Percentiles rank a stretch among this genome's conserved stretches.
Evolutionary conservation across 2,329 filamentous ascomycete species (phyloP).

Genomic region (Onygenales sp.): DNA sequence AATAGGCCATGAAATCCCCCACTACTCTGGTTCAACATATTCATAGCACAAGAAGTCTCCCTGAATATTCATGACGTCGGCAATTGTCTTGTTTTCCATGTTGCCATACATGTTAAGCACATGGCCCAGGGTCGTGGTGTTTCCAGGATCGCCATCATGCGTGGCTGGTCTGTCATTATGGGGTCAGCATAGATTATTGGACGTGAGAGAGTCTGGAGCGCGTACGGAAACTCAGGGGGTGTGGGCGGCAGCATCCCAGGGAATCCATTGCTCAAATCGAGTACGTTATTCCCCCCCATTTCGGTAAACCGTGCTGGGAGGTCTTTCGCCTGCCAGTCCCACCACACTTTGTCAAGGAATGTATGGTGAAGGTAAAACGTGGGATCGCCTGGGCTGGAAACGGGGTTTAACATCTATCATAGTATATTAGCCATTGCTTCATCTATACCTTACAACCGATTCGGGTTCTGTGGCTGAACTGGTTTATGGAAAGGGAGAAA

Average conservation of each 20-base stretch:
- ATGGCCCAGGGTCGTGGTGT: conserved; percentile 1
- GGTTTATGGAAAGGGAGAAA: not conserved
- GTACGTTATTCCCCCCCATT: conserved; percentile 1
- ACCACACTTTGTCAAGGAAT: conserved; percentile 36
- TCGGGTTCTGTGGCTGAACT: not conserved
- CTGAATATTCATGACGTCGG: conserved; percentile 5
- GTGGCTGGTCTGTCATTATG: too few species aligned
- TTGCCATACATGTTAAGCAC: conserved; percentile 1
- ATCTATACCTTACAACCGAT: not conserved
- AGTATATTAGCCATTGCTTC: not conserved
- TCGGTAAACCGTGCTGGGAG: not conserved
- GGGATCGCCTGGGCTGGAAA: conserved; percentile 28
- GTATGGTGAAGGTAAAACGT: conserved; percentile 38
- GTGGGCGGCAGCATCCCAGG: not conserved
- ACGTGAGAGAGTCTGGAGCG: too few species aligned
- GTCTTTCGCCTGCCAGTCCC: conserved; percentile 35
- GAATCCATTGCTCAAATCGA: not conserved
- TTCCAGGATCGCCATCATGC: conserved; percentile 4
- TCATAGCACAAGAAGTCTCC: conserved; percentile 1
- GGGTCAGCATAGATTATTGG: too few species aligned
- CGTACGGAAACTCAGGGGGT: not conserved
- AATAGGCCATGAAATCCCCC: too few species aligned
- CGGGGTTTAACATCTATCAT: conserved; percentile 1
- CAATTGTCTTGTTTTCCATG: conserved; percentile 1
- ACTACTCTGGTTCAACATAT: conserved; percentile 14